Base-by-base conservation (phyloP, 352 stramenopile genomes). In the Phytophthora fragariae region DNA sequence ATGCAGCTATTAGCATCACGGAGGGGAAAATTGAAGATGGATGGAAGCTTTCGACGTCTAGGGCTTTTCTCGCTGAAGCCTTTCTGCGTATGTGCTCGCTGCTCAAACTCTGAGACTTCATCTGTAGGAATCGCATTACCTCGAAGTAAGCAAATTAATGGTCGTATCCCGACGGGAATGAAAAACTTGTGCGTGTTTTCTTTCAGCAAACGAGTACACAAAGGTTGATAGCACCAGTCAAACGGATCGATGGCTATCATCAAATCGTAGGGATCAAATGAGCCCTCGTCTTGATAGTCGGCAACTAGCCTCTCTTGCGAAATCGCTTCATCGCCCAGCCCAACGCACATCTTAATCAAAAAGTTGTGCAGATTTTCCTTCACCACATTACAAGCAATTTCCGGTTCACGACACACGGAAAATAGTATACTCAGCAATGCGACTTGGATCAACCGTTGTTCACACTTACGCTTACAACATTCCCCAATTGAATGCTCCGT, bases 211-310 rank as follows among this genome's bases (percentile, higher is more conserved):
- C 39, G 56, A 49, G 29, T 65, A 17, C 72, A 89, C 17, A 82
- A 56, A 19, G 78, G 47, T 15, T 80, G 67, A 37, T 77, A 85
- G 49, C 76, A 82, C 86, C 86, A 93, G 63, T 93, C 79, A 24
- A 92, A 91, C 5, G 84, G 76, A 46, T 92, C 86, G 5, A 93
- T 61, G 0, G 68, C 50, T 10, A 91, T 54, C 46, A 88, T 58
- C 5, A 86, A 35, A 41, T 93, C 86, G 1, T 67, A 27, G 8
- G 73, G 64, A 17, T 91, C 76, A 49, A 77, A 64, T 54, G 29
- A 19, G 50, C 59, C 21, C 12, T 57, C 35, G 3, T 44, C 12
- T 46, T 65, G 53, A 5, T 7, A 56, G 17, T 53, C 24, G 54
- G 0, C 29, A 49, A 31, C 19, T 27, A 35, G 33, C 11, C 15